Evolutionary conservation across 2,329 filamentous ascomycete species (phyloP), one percentile per base, ranked within the genome.

Genomic region (Bretziella fagacearum): DNA sequence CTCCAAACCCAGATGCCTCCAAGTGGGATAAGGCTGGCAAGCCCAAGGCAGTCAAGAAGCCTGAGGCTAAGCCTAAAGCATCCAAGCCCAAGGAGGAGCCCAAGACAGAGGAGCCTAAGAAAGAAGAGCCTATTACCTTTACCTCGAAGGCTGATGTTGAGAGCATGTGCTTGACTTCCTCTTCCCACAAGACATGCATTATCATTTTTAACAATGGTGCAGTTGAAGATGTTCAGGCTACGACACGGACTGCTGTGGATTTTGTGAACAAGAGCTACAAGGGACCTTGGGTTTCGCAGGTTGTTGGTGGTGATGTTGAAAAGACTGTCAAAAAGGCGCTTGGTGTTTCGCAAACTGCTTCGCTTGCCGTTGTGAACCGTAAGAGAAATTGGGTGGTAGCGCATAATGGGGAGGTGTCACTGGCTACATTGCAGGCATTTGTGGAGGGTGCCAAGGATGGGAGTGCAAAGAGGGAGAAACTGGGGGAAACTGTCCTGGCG

Each of bases 391-490:
- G 91, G 91, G 80, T 81, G 56, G 74, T 72, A 49, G 91, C 84
- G 60, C 4, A 17, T 7, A 20, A 32, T 5, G 15, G 20, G 8
- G 25, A 43, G 26, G 40, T 11, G 37, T 74, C 72, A 47, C 58
- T 69, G 20, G 67, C 72, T 46, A 73, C 70, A 22, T 66, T 98
- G 25, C 84, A 94, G 64, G 66, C 67, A 52, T 98, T 89, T 85
- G 75, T 98, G 50, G 91, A 98, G 57, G 71, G 75, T n/a, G 85
- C 96, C 52, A 79, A 85, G 30, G 72, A 98, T 69, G 84, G 87
- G 45, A 89, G 96, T 58, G 82, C 84, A 2, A 65, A 72, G 50
- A 95, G 89, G 69, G 71, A 77, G 56, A 83, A 79, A 64, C 60
- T 91, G 35, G 82, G 83, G 0, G 2, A 56, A 84, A 36, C 58